These are phyloP conservation scores for Thermoascus crustaceus DNA, from an alignment of 2,329 filamentous ascomycete genomes.

Conservation along the genomic window DNA sequence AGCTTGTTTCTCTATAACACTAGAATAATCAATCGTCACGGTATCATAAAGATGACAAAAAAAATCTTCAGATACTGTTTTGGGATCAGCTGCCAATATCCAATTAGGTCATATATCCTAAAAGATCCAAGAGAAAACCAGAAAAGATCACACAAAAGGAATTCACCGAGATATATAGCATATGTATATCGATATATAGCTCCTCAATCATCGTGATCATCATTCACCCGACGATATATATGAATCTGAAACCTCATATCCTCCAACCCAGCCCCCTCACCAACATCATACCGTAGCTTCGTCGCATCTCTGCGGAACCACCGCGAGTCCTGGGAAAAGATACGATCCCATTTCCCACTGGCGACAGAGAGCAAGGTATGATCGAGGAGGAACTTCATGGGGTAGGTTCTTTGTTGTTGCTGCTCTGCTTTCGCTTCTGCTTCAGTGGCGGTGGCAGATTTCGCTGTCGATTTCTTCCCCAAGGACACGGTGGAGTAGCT, in stretches of 20 bases:
- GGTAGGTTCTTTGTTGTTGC: constrained; percentile 56
- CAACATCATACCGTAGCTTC: constrained; percentile 67
- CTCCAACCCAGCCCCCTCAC: constrained; percentile 79
- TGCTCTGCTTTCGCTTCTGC: constrained; percentile 31
- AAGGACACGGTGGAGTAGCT: constrained; percentile 80
- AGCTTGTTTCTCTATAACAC: no score
- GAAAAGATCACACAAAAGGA: no score
- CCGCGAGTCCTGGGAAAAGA: constrained; percentile 65
- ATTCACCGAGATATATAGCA: no score
- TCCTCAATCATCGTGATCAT: no score
- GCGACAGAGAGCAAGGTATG: constrained; percentile 59
- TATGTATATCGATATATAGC: no score
- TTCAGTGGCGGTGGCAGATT: constrained; percentile 14
- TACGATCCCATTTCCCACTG: constrained; percentile 58
- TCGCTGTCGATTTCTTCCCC: constrained; percentile 38
- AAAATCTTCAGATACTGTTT: no score
- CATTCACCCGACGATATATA: constrained; percentile 54
- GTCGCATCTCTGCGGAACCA: constrained; percentile 70
- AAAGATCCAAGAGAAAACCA: no score
- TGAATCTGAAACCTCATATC: constrained; percentile 95
- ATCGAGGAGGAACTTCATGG: constrained; percentile 89
- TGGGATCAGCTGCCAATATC: no score
- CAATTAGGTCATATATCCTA: no score
- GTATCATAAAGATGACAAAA: no score
- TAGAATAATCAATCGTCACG: no score